Percentiles rank a stretch among this genome's conserved stretches.
phyloP scores from a whole-genome alignment of 371 early-diverging fungal species.

The Phascolomyces articulosus region DNA sequence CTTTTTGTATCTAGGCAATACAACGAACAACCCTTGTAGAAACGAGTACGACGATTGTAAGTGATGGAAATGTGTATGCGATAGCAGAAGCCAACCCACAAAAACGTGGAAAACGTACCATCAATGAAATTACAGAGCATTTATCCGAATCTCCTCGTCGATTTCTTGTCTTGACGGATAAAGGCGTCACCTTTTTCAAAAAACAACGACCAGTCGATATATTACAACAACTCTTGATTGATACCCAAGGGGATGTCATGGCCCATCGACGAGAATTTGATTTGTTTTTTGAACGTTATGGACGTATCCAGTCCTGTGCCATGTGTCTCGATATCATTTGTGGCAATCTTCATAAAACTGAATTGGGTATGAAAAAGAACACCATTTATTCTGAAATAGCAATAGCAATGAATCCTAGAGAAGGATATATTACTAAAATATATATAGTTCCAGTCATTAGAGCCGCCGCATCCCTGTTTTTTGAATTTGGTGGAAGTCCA shows the following conservation, averaged over 20 bases:
- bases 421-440: no score
- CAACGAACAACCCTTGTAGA: slow-evolving; percentile 13
- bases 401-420: no score
- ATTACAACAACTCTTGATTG: slow-evolving; percentile 49
- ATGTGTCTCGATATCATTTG: slow-evolving; percentile 77
- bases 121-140: slow-evolving; percentile 66
- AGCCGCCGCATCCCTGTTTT: slow-evolving; percentile 54
- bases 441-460: slow-evolving; percentile 19
- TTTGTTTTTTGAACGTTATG: slow-evolving; percentile 64
- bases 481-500: slow-evolving; percentile 71
- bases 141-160: slow-evolving; percentile 59
- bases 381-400: no score
- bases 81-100: slow-evolving; percentile 61
- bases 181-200: slow-evolving; percentile 59
- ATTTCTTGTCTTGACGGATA: slow-evolving; percentile 76
- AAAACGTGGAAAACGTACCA: slow-evolving; percentile 8
- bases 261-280: slow-evolving; percentile 45
- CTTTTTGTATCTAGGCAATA: no score
- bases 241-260: slow-evolving; percentile 20
- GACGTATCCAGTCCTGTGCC: slow-evolving; percentile 67
- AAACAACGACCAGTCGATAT: slow-evolving; percentile 82
- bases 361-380: slow-evolving; percentile 16
- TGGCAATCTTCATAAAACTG: slow-evolving; percentile 17
- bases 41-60: slow-evolving; percentile 24
- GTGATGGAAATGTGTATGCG: slow-evolving; percentile 81